phyloP scores from a whole-genome alignment of 2,329 filamentous ascomycete species.

The Parastagonospora avenae region DNA sequence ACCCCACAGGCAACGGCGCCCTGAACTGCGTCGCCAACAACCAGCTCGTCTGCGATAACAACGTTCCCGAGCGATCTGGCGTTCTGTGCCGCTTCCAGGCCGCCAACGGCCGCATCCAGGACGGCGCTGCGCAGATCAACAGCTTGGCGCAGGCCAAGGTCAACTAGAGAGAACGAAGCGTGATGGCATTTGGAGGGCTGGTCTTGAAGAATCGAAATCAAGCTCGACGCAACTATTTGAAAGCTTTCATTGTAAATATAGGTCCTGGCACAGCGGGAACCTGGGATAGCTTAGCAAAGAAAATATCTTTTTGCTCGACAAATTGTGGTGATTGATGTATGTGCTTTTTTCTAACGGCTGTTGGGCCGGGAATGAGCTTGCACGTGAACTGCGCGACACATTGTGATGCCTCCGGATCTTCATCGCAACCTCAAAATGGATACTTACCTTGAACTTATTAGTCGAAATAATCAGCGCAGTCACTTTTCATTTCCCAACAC shows the following conservation, averaged over 20 bases:
- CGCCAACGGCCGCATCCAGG: constrained; percentile 14
- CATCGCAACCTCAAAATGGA: too few species aligned
- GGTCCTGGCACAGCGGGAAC: background rate
- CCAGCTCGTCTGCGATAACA: constrained; percentile 20
- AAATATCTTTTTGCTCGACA: background rate
- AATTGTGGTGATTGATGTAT: too few species aligned
- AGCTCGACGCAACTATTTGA: background rate
- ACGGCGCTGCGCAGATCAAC: constrained; percentile 13
- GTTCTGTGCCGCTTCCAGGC: constrained; percentile 19
- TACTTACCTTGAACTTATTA: too few species aligned
- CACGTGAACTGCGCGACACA: too few species aligned
- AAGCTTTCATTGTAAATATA: background rate
- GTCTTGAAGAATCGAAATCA: background rate
- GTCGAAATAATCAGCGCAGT: too few species aligned
- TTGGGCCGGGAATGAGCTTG: too few species aligned
- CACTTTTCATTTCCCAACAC: too few species aligned
- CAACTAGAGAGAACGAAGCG: constrained; percentile 6
- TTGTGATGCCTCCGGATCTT: too few species aligned
- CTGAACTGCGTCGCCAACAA: constrained; percentile 24
- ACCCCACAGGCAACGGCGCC: constrained; percentile 13
- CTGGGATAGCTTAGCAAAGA: background rate
- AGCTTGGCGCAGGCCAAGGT: constrained; percentile 17
- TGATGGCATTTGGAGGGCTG: background rate
- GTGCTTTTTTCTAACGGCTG: too few species aligned
- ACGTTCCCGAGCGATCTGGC: constrained; percentile 17